phyloP scores from a whole-genome alignment of 495 filamentous ascomycete species.

The Achaetomiella virescens region DNA sequence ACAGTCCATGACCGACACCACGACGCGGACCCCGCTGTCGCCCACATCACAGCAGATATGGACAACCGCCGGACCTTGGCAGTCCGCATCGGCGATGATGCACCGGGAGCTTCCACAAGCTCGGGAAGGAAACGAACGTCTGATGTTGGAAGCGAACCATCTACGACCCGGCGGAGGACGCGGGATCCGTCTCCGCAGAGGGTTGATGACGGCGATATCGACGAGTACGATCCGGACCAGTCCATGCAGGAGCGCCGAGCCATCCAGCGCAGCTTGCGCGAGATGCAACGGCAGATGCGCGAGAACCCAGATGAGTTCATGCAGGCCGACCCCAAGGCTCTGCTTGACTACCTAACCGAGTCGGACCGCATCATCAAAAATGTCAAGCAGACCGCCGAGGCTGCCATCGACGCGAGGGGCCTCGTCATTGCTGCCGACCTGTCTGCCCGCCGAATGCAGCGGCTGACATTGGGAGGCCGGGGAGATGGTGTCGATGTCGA shows the following conservation, averaged over 20 bases:
- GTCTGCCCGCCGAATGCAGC: constrained; percentile 63
- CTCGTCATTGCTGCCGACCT: constrained; percentile 74
- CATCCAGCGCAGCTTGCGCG: constrained; percentile 61
- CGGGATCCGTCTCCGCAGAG: constrained; percentile 27
- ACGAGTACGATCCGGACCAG: constrained; percentile 82
- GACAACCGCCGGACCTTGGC: constrained; percentile 14
- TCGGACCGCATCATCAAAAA: constrained; percentile 58
- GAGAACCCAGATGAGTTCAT: constrained; percentile 67
- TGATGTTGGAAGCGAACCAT: constrained; percentile 37
- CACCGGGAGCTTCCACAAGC: neutral
- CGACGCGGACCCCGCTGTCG: neutral
- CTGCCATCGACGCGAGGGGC: constrained; percentile 79
- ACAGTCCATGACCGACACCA: neutral
- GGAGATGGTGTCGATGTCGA: constrained; percentile 78
- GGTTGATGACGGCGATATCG: constrained; percentile 24
- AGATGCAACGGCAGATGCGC: constrained; percentile 59
- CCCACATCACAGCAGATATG: constrained; percentile 10
- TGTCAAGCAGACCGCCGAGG: constrained; percentile 90
- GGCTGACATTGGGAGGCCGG: constrained; percentile 61
- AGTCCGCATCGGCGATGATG: constrained; percentile 11
- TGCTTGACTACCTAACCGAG: constrained; percentile 55
- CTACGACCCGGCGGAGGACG: constrained; percentile 34
- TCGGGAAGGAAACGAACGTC: constrained; percentile 39
- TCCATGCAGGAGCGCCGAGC: constrained; percentile 67
- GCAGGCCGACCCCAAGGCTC: constrained; percentile 45